Percentiles rank a stretch among this genome's conserved stretches.
Conservation (phyloP, 176 grass and related monocot genomes). For the sorghum (Sorghum bicolor) region DNA sequence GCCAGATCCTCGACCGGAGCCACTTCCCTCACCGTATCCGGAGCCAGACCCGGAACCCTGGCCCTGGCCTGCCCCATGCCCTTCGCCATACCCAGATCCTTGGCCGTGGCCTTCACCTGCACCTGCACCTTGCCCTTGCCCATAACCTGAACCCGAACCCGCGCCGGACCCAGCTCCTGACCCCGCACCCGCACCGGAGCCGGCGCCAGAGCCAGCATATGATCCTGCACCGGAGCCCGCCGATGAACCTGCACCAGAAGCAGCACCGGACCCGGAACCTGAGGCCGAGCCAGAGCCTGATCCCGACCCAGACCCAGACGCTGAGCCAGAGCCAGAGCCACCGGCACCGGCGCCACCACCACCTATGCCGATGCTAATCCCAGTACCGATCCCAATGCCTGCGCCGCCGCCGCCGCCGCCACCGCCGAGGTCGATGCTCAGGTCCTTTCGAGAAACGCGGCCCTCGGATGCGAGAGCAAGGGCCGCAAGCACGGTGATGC, state of each 20-base stretch:
- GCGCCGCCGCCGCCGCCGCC: neutral
- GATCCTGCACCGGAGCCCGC: neutral
- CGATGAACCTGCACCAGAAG: neutral
- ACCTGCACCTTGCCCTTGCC: slow-evolving; percentile 21
- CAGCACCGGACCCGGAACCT: neutral
- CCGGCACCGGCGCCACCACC: neutral
- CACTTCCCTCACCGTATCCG: neutral
- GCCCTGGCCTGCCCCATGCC: too few species aligned
- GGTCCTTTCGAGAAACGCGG: slow-evolving; percentile 25
- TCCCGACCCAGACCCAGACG: neutral
- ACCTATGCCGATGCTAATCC: slow-evolving; percentile 37
- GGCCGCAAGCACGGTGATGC: slow-evolving; percentile 11
- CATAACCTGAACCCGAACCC: neutral
- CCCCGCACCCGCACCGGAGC: neutral
- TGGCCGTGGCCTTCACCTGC: neutral
- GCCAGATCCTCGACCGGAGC: slow-evolving; percentile 19
- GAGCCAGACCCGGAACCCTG: neutral
- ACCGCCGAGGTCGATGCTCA: slow-evolving; percentile 21
- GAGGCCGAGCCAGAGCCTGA: neutral
- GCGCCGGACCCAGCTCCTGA: neutral
- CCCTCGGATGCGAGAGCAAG: slow-evolving; percentile 9
- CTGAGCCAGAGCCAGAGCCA: slow-evolving; percentile 5
- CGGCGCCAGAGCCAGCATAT: neutral
- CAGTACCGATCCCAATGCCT: neutral
- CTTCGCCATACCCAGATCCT: too few species aligned